A percentile compares a stretch with the other conserved stretches of the same genome.
These are phyloP conservation scores for Phtheirospermum japonicum DNA, from an alignment of 257 asterid species.

Conservation along the genomic window DNA sequence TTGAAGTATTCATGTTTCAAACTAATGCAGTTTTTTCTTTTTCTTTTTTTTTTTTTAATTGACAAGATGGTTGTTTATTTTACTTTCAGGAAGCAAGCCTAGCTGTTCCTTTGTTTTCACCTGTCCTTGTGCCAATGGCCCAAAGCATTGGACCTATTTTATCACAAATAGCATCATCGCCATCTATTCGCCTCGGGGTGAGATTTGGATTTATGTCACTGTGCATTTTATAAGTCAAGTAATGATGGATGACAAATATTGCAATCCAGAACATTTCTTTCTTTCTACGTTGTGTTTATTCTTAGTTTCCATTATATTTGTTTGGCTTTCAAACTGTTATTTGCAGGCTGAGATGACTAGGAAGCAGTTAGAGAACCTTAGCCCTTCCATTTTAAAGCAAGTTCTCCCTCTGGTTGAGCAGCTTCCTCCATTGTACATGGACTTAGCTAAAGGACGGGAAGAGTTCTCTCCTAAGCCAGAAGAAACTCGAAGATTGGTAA, in stretches of 20 bases:
- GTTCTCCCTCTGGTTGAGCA: conserved; percentile 9
- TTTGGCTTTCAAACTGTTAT: neutral
- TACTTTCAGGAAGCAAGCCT: conserved; percentile 7
- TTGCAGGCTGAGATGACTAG: conserved; percentile 6
- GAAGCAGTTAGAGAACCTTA: conserved; percentile 8
- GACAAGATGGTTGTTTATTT: neutral
- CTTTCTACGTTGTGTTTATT: neutral
- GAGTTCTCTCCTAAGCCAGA: conserved; percentile 3
- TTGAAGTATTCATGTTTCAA: neutral
- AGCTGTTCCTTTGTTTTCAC: conserved; percentile 12
- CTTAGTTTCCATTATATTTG: neutral
- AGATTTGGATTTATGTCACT: neutral
- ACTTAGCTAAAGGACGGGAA: conserved; percentile 3
- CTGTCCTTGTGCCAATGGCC: conserved; percentile 12
- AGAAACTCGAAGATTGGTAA: conserved; percentile 10
- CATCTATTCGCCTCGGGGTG: conserved; percentile 9
- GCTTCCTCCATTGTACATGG: conserved; percentile 6
- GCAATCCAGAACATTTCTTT: neutral
- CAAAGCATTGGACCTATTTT: conserved; percentile 4
- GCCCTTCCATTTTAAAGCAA: conserved; percentile 8
- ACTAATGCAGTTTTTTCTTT: neutral
- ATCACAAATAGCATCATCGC: conserved; percentile 2
- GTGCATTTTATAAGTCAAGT: neutral
- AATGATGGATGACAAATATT: neutral
- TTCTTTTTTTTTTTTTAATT: neutral